phyloP scores from a whole-genome alignment of 352 stramenopile genomes.

The Globisporangium uncinulatum region DNA sequence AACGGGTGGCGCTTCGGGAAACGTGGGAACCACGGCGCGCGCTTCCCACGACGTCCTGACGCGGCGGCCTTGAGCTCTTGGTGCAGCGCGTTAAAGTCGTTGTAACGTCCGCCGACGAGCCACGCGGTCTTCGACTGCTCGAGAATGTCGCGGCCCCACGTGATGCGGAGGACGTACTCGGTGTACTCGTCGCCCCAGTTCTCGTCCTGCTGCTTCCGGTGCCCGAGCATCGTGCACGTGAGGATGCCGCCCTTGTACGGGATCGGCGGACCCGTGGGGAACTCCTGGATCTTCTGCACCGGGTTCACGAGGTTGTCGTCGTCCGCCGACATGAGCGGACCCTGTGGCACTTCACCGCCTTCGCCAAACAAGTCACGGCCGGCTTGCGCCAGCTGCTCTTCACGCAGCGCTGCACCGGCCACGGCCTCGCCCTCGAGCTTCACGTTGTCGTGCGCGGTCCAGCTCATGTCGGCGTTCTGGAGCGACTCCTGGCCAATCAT shows the following conservation, averaged over 20 bases:
- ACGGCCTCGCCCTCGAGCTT: constrained; percentile 76
- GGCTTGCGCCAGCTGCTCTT: constrained; percentile 81
- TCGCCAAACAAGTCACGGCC: constrained; percentile 83
- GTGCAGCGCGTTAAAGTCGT: constrained; percentile 88
- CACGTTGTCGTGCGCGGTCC: constrained; percentile 75
- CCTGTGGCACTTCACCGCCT: constrained; percentile 64
- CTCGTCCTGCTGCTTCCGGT: constrained; percentile 85
- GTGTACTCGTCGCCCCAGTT: constrained; percentile 90
- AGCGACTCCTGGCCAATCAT: constrained; percentile 77
- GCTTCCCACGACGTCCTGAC: constrained; percentile 78
- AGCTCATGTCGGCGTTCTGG: constrained; percentile 81
- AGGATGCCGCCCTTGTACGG: constrained; percentile 89
- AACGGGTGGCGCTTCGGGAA: constrained; percentile 89
- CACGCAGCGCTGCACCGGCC: constrained; percentile 59
- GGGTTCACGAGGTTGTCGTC: constrained; percentile 86
- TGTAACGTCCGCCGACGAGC: constrained; percentile 85
- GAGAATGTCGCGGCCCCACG: constrained; percentile 84
- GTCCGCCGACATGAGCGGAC: constrained; percentile 79
- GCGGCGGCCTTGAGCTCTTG: constrained; percentile 85
- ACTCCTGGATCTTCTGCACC: constrained; percentile 84
- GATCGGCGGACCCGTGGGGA: constrained; percentile 85
- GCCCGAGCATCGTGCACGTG: constrained; percentile 85
- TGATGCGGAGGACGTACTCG: constrained; percentile 85
- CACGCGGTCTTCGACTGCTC: constrained; percentile 87
- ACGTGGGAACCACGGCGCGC: constrained; percentile 84